Conservation (phyloP, 176 grass and related monocot species). For the Triticum monococcum region DNA sequence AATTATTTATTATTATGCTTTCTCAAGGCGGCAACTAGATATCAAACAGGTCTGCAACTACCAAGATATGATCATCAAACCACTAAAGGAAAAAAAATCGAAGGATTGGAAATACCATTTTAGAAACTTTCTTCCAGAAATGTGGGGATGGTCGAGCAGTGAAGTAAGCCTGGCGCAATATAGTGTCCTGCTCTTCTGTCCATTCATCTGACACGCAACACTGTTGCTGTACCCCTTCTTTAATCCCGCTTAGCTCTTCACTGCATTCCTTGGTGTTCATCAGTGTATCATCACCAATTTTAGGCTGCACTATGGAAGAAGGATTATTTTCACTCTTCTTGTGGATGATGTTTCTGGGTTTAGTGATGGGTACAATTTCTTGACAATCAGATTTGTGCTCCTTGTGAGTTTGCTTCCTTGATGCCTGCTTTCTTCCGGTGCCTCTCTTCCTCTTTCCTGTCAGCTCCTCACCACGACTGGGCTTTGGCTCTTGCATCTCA, state of each 20-base stretch:
- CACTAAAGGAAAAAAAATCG: neutral
- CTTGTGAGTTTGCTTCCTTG: neutral
- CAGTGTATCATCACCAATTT: neutral
- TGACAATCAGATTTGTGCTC: neutral
- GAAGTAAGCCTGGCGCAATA: constrained; percentile 67
- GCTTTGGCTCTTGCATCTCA: constrained; percentile 1
- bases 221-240: constrained; percentile 25
- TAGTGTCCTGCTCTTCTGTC: constrained; percentile 71
- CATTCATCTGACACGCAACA: constrained; percentile 44
- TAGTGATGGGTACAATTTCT: constrained; percentile 12
- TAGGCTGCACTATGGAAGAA: constrained; percentile 5
- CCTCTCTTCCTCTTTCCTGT: constrained; percentile 39
- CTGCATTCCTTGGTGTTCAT: constrained; percentile 9
- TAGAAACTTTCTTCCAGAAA: constrained; percentile 97
- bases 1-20: neutral
- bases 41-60: constrained; percentile 5
- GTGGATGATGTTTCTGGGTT: neutral
- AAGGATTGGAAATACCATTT: constrained; percentile 67
- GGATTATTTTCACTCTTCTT: constrained; percentile 15
- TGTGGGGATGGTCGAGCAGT: constrained; percentile 71
- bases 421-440: neutral
- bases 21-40: neutral
- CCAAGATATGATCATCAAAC: neutral
- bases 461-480: neutral
- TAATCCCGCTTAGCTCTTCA: constrained; percentile 33